Evolutionary conservation across 257 asterid species (phyloP), one percentile per base, ranked within the genome.

Genomic region (Eucommia ulmoides): DNA sequence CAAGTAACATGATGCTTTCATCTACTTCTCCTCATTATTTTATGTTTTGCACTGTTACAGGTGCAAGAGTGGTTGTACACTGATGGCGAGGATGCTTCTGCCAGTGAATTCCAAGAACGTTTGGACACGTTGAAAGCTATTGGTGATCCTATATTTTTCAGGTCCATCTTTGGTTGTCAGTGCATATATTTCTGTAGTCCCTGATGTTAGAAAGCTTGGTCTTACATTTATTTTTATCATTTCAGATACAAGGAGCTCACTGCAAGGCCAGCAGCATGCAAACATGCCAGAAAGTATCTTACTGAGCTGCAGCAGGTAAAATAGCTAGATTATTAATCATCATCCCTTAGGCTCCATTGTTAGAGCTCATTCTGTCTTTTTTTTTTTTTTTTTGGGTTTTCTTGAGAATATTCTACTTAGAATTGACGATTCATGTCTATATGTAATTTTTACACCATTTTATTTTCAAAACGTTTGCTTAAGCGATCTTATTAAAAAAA

Each of bases 51-150:
- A 51, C 19, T 72, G 42, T 55, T 66, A 65, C 75, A 91, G 99
- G 96, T 74, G 50, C 89, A 91, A 72, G 99, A 91, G 19, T 91
- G 99, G 99, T 62, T 91, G 74, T 91, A 91, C 64, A 83, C 89
- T 66, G 99, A 91, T 66, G 99, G 96, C 56, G 99, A 91, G 76
- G 99, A 91, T 74, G 99, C 96, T 62, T 77, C 93, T 67, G 95
- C 94, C 47, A 41, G 78, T 62, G 88, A 86, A 62, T 91, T 91
- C 66, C 70, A 83, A 73, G 74, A 81, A 66, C 92, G 72, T 48
- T 68, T 86, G 61, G 91, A 91, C 59, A 72, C 53, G 74, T 65
- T 91, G 76, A 86, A 83, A 63, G 78, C 95, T 66, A 57, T 86
- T 55, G 96, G 96, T 17, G 98, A 86, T 62, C 98, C 98, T 19